Evolutionary conservation across 352 stramenopile genomes (phyloP), one percentile per base, ranked within the genome.

Genomic region (Phytophthora melonis): DNA sequence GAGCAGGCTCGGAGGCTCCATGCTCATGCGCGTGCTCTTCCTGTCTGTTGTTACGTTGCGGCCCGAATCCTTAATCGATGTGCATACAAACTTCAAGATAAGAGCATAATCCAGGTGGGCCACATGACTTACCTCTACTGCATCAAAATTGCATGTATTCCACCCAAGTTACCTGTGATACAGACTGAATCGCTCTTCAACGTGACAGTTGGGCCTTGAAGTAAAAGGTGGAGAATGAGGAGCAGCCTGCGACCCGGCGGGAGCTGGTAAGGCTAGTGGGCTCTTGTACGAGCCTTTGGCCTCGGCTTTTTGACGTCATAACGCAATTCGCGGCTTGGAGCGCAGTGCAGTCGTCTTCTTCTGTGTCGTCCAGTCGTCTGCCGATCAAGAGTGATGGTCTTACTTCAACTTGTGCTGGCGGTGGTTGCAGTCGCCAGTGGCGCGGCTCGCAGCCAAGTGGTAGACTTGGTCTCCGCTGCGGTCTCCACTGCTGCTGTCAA

Each of bases 1-100:
- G 54, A 95, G 74, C 25, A 93, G 71, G 54, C 72, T 82, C 56
- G 77, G 73, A 36, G 82, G 63, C 58, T 81, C 61, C 74, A 83
- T 81, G 8, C 36, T 72, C 54, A 83, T 81, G 8, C 36, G 70
- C 54, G 19, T 11, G 30, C 49, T 56, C 34, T 70, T 61, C 36
- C 45, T 67, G 63, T 30, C 57, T 55, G 63, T 75, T 55, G 45
- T 72, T 47, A 53, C 43, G 67, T 79, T 80, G 64, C 30, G 19
- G 16, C 54, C n/a, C 69, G 43, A 65, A 66, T 61, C 55, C n/a
- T 72, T 64, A 74, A 60, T 70, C 55, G 62, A 62, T 55, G 19
- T 52, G 27, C 56, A 71, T 75, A 75, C 68, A 72, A 72, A 75
- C 49, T 61, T 70, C 54, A 71, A 75, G 63, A 75, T 55, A 39